Evolutionary conservation across 1,284 basidiomycete genomes (phyloP).

Genomic region (Ustilago sp.): DNA sequence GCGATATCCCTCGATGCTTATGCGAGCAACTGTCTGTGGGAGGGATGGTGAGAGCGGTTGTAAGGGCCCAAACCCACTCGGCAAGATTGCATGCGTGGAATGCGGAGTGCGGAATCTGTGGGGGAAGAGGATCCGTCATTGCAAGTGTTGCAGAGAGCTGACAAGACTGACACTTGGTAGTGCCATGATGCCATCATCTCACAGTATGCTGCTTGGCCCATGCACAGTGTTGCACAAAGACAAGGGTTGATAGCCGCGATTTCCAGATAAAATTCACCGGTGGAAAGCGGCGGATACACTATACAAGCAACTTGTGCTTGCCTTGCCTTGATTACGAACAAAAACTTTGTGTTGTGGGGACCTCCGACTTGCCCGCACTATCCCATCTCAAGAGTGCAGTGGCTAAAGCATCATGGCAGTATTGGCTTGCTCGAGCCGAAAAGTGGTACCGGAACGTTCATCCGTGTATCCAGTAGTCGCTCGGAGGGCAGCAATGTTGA

Average conservation of each 20-base stretch:
- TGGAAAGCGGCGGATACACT: background rate
- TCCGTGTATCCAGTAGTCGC: background rate
- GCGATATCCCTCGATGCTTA: too few relatives aligned
- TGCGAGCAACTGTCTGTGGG: background rate
- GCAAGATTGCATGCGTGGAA: background rate
- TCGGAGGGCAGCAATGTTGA: background rate
- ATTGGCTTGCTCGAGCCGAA: background rate
- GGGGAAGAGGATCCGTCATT: background rate
- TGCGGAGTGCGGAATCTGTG: constrained; percentile 3
- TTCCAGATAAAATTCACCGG: constrained; percentile 8
- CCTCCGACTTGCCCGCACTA: constrained; percentile 6
- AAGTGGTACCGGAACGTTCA: background rate
- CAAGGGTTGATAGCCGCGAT: constrained; percentile 10
- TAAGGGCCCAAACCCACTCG: background rate
- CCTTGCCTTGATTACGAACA: constrained; percentile 16
- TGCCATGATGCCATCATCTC: background rate
- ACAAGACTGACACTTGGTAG: constrained; percentile 9
- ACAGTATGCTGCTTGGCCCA: constrained; percentile 2
- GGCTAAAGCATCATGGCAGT: too few relatives aligned
- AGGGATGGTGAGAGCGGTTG: background rate
- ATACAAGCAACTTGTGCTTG: background rate
- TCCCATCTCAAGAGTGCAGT: background rate
- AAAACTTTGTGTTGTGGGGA: constrained; percentile 12
- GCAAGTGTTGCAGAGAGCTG: background rate
- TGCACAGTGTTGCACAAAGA: constrained; percentile 2